phyloP scores from a whole-genome alignment of 2,329 filamentous ascomycete genomes.

The Sporothrix phasma region DNA sequence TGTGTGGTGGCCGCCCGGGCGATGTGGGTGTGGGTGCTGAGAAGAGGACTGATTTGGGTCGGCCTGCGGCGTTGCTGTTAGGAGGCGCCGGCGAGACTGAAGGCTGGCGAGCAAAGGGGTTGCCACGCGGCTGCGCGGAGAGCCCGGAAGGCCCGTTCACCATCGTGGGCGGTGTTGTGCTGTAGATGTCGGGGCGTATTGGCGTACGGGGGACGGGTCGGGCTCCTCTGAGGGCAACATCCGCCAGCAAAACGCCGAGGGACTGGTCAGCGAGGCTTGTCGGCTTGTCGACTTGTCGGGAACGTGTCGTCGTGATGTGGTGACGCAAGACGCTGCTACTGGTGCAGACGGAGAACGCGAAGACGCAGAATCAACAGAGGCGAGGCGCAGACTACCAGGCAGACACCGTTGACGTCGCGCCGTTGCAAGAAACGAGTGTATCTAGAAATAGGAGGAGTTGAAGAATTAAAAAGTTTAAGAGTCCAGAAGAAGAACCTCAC shows the following conservation, averaged over 20 bases:
- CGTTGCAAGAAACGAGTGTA: constrained; percentile 5
- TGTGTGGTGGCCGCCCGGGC: constrained; percentile 41
- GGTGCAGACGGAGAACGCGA: neutral
- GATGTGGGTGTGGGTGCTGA: constrained; percentile 41
- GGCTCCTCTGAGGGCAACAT: constrained; percentile 9
- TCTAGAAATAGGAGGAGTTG: constrained; percentile 4
- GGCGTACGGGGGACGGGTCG: neutral
- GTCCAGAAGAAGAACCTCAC: neutral
- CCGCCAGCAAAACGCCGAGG: constrained; percentile 9
- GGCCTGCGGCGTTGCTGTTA: constrained; percentile 30
- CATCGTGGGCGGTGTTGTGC: constrained; percentile 1
- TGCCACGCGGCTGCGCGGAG: constrained; percentile 45
- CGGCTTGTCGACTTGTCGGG: neutral
- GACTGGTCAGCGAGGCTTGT: neutral
- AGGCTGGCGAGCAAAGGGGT: constrained; percentile 63
- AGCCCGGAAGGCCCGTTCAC: constrained; percentile 13
- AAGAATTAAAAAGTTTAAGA: neutral
- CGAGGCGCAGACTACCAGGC: neutral
- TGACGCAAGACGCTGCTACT: neutral
- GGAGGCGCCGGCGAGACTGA: constrained; percentile 53
- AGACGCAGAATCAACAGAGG: neutral
- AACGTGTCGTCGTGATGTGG: neutral
- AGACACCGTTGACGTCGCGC: neutral
- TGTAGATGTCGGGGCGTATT: neutral
- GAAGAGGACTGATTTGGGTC: constrained; percentile 70